A percentile compares a stretch with the other conserved stretches of the same genome.
Evolutionary conservation across 345 rosid species (phyloP).

Genomic region (Linum lewisii): DNA sequence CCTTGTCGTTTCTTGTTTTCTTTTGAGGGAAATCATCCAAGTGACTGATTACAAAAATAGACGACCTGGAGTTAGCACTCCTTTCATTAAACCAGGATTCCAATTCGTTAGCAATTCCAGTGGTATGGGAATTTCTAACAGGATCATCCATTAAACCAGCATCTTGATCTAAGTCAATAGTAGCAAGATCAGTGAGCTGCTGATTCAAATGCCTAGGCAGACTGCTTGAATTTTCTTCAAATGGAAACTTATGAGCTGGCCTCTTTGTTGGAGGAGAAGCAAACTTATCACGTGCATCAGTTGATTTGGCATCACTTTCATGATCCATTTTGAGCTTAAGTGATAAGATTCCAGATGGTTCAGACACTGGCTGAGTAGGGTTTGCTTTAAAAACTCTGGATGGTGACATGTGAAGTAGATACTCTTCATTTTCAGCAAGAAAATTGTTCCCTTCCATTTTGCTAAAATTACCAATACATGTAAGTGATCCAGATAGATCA

Average conservation of each 20-base stretch:
- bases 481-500: constrained; percentile 15
- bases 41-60: constrained; percentile 18
- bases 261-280: constrained; percentile 28
- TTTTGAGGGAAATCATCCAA: constrained; percentile 20
- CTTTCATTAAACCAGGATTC: constrained; percentile 20
- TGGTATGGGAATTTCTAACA: constrained; percentile 14
- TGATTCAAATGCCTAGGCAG: constrained; percentile 23
- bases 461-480: constrained; percentile 13
- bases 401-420: constrained; percentile 12
- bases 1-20: constrained; percentile 22
- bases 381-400: constrained; percentile 18
- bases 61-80: constrained; percentile 16
- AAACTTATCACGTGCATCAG: constrained; percentile 17
- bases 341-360: constrained; percentile 16
- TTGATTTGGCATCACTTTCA: constrained; percentile 12
- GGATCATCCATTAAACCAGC: constrained; percentile 15
- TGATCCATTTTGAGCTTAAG: constrained; percentile 15
- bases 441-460: constrained; percentile 14
- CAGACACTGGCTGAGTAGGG: constrained; percentile 13
- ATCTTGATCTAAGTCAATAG: constrained; percentile 22
- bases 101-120: constrained; percentile 17
- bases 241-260: constrained; percentile 25
- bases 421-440: constrained; percentile 14
- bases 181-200: constrained; percentile 9
- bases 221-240: constrained; percentile 14